Evolutionary conservation across 768 basidiomycete species (phyloP), one percentile per base, ranked within the genome.

Genomic region (Guyanaporus albipodus): DNA sequence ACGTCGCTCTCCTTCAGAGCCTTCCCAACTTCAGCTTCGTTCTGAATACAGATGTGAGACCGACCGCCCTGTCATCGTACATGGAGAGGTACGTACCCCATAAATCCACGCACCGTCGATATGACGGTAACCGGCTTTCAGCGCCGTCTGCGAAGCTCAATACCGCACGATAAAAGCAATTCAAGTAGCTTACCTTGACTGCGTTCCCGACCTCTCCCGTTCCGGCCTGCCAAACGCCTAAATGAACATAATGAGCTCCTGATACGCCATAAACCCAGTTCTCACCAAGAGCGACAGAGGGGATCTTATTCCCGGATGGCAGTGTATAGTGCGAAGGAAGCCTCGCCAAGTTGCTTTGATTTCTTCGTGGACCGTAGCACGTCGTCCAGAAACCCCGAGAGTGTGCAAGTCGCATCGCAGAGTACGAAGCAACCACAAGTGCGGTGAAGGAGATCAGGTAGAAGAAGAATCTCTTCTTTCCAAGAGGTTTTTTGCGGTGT

Each of bases 41-140:
- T 87, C 82, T 80, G 44, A n/a, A 21, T 10, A 33, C 19, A 50
- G 11, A 18, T 37, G 57, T 19, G 52, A 34, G 14, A 48, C 7
- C 27, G 28, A 50, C 36, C n/a, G n/a, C 29, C 23, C 21, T 8
- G 35, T 21, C 8, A 32, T 10, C 22, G 12, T 19, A 21, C 23
- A 10, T 21, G 39, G 37, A n/a, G 8, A 32, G 19, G 6, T 8
- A 63, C 76, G 8, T 49, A 82, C 83, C 33, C 73, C 61, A 54
- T 87, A 88, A 37, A 73, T 70, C 83, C 83, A 87, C 32, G 85
- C 85, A 15, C 77, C 84, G 53, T 86, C 85, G 36, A 87, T 83
- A 57, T 86, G 85, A 49, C 78, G 72, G 55, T 87, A 87, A 0
- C 85, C 85, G 6, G 76, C 67, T 21, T 72, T 68, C 44, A 87